phyloP scores from a whole-genome alignment of 2,329 filamentous ascomycete genomes.

The Trichoderma harzianum region DNA sequence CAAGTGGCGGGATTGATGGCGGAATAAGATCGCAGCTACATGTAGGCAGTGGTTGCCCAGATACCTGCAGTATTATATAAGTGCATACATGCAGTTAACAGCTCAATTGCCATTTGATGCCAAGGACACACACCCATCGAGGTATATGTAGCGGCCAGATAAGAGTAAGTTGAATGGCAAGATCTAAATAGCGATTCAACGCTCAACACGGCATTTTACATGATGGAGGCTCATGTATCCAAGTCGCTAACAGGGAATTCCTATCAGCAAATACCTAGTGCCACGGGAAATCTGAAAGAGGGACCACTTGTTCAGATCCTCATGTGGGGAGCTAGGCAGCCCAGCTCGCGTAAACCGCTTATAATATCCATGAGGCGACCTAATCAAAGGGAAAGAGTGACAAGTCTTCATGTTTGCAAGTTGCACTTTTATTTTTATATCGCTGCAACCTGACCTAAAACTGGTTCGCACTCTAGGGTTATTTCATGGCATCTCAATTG shows the following conservation, averaged over 20 bases:
- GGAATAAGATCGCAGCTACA: neutral
- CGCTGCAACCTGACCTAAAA: neutral
- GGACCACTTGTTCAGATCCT: neutral
- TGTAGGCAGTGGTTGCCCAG: too few relatives aligned
- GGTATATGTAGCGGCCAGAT: neutral
- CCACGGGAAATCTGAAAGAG: neutral
- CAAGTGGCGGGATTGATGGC: neutral
- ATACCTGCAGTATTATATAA: too few relatives aligned
- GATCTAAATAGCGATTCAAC: neutral
- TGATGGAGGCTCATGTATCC: neutral
- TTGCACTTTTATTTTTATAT: neutral
- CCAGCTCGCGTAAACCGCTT: neutral
- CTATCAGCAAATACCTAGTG: neutral
- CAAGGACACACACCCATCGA: too few relatives aligned
- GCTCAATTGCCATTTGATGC: too few relatives aligned
- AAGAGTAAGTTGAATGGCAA: neutral
- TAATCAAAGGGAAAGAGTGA: neutral
- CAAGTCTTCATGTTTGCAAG: neutral
- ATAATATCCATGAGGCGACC: neutral
- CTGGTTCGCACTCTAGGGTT: neutral
- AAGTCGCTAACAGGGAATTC: neutral
- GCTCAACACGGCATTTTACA: neutral
- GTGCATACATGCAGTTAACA: too few relatives aligned
- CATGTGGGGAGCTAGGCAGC: neutral
- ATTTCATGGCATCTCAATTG: neutral